Evolutionary conservation across 2,329 filamentous ascomycete species (phyloP).

Genomic region (Clarireedia hainanense): DNA sequence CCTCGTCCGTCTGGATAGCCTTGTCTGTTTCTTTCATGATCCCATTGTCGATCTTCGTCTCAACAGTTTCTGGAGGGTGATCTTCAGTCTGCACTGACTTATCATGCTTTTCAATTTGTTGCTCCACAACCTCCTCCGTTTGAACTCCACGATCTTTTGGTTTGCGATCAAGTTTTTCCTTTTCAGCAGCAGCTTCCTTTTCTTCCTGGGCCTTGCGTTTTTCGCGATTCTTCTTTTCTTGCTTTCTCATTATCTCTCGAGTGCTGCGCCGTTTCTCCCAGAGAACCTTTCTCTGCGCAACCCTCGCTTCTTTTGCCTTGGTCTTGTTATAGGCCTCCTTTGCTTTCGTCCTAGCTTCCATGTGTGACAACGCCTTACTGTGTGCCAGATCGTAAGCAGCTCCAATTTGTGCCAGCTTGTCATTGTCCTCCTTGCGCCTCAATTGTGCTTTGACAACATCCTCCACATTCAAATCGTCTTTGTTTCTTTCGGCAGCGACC

Average conservation of each 20-base stretch:
- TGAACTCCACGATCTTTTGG: slow-evolving; percentile 22
- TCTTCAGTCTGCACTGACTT: slow-evolving; percentile 24
- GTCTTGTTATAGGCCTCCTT: slow-evolving; percentile 18
- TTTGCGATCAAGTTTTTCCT: slow-evolving; percentile 31
- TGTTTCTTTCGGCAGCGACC: slow-evolving; percentile 43
- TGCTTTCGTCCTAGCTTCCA: slow-evolving; percentile 42
- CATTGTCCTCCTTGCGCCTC: slow-evolving; percentile 41
- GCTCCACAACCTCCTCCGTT: slow-evolving; percentile 18
- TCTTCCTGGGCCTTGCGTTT: slow-evolving; percentile 32
- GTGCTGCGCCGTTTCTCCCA: slow-evolving; percentile 41
- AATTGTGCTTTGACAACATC: slow-evolving; percentile 48
- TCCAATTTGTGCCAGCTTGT: slow-evolving; percentile 51
- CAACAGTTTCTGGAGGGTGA: background rate
- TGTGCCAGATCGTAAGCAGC: slow-evolving; percentile 53
- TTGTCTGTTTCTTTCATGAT: slow-evolving; percentile 19
- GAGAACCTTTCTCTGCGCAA: slow-evolving; percentile 38
- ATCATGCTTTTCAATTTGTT: slow-evolving; percentile 13
- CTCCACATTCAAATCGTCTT: slow-evolving; percentile 39
- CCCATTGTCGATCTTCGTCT: background rate
- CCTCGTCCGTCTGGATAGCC: slow-evolving; percentile 20
- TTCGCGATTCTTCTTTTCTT: slow-evolving; percentile 34
- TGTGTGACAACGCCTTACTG: slow-evolving; percentile 45
- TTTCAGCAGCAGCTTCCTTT: slow-evolving; percentile 35
- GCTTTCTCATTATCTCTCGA: slow-evolving; percentile 32
- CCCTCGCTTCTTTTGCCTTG: slow-evolving; percentile 33